Evolutionary conservation across 2,329 filamentous ascomycete genomes (phyloP).

Genomic region (Colletotrichum orchidophilum): DNA sequence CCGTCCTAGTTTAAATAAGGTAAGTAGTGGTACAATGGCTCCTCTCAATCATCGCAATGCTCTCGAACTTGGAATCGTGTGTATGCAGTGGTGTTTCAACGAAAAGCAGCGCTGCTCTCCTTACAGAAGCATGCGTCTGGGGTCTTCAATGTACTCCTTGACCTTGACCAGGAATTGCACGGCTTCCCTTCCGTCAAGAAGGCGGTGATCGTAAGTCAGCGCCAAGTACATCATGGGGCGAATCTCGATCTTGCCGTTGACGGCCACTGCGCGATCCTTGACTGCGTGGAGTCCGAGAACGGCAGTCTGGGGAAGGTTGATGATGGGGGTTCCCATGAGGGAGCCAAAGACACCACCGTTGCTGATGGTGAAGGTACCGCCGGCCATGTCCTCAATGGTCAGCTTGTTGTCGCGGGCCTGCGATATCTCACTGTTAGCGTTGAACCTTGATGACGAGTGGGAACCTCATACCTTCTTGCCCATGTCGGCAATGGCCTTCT

Average conservation of each 20-base stretch:
- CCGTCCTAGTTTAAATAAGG: not conserved
- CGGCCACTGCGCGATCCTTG: conserved; percentile 89
- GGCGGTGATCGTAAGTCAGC: conserved; percentile 95
- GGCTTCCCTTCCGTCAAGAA: conserved; percentile 93
- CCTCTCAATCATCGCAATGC: not conserved
- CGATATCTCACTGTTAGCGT: conserved; percentile 21
- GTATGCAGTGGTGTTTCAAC: not conserved
- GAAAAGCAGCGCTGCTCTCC: not conserved
- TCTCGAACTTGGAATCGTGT: not conserved
- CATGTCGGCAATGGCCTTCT: conserved; percentile 90
- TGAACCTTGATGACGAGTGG: not conserved
- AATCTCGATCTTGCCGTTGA: conserved; percentile 95
- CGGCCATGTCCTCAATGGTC: conserved; percentile 99
- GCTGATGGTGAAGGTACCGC: conserved; percentile 97
- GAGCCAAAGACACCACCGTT: conserved; percentile 98
- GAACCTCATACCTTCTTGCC: conserved; percentile 82
- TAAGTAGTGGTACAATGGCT: not conserved
- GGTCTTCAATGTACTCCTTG: conserved; percentile 98
- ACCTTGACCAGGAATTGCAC: conserved; percentile 97
- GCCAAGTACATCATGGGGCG: conserved; percentile 99
- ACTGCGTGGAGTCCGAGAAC: conserved; percentile 95
- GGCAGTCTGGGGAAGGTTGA: conserved; percentile 94
- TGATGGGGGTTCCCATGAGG: conserved; percentile 97
- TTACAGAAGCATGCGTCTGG: conserved; percentile 85
- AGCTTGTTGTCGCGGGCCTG: conserved; percentile 95